Evolutionary conservation across 1,139 yeast genomes (phyloP).

Genomic region (Insectozyma bohioensis): DNA sequence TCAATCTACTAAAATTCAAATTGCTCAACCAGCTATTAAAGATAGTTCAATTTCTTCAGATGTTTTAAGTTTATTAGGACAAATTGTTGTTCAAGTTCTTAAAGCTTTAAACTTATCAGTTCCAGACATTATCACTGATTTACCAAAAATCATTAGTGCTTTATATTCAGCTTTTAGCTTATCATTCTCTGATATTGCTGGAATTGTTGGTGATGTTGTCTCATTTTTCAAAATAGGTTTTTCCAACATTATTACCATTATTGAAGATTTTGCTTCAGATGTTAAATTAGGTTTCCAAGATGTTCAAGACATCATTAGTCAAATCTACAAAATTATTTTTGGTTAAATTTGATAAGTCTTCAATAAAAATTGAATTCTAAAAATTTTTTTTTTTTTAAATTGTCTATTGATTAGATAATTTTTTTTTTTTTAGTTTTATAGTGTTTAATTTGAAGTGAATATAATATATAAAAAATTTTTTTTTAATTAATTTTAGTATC

Average conservation of each 20-base stretch:
- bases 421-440: too few relatives aligned
- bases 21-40: not conserved
- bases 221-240: not conserved
- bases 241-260: not conserved
- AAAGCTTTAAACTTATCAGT: not conserved
- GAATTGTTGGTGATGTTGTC: not conserved
- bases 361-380: too few relatives aligned
- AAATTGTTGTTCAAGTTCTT: not conserved
- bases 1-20: not conserved
- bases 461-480: too few relatives aligned
- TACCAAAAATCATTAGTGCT: constrained; percentile 1
- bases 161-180: not conserved
- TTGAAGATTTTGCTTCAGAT: not conserved
- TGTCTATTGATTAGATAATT: too few relatives aligned
- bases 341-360: too few relatives aligned
- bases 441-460: too few relatives aligned
- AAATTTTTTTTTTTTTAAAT: too few relatives aligned
- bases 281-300: not conserved
- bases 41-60: not conserved
- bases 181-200: not conserved
- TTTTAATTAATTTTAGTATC: too few relatives aligned
- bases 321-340: constrained; percentile 1
- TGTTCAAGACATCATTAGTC: not conserved
- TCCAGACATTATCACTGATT: not conserved
- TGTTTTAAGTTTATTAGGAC: not conserved